These are phyloP conservation scores for Coemansia sp. DNA, from an alignment of 192 early-diverging fungal genomes.

Conservation along the genomic window DNA sequence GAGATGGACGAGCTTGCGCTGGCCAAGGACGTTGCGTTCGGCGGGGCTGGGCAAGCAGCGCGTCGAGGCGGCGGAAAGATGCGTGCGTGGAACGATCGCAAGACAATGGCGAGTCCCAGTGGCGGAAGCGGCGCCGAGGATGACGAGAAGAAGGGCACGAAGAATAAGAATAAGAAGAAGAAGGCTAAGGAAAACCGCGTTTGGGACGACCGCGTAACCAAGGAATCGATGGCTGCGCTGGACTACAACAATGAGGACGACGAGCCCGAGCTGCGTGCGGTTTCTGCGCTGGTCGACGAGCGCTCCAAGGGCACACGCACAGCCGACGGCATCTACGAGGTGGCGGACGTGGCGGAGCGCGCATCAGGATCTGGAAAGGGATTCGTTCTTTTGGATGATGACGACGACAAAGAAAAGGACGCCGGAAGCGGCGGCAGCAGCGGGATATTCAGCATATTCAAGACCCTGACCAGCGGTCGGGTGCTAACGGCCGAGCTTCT, in stretches of 20 bases:
- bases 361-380: slow-evolving; percentile 47
- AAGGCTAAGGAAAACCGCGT: slow-evolving; percentile 64
- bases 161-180: slow-evolving; percentile 29
- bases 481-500: slow-evolving; percentile 71
- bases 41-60: slow-evolving; percentile 9
- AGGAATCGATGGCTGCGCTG: slow-evolving; percentile 51
- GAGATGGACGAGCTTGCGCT: slow-evolving; percentile 50
- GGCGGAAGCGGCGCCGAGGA: slow-evolving; percentile 13
- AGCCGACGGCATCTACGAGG: slow-evolving; percentile 72
- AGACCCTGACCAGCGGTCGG: slow-evolving; percentile 66
- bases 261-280: slow-evolving; percentile 11
- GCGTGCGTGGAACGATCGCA: slow-evolving; percentile 35
- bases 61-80: slow-evolving; percentile 29
- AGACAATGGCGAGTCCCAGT: neutral
- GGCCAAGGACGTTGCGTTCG: slow-evolving; percentile 17
- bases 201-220: slow-evolving; percentile 66
- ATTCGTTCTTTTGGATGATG: slow-evolving; percentile 56
- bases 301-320: slow-evolving; percentile 61
- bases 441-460: slow-evolving; percentile 66
- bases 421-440: slow-evolving; percentile 34
- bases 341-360: slow-evolving; percentile 65
- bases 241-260: slow-evolving; percentile 38
- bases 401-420: slow-evolving; percentile 52
- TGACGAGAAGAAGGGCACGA: slow-evolving; percentile 35
- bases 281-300: slow-evolving; percentile 57